Evolutionary conservation across 2,329 filamentous ascomycete genomes (phyloP).

Genomic region (Sclerotinia spermophila): DNA sequence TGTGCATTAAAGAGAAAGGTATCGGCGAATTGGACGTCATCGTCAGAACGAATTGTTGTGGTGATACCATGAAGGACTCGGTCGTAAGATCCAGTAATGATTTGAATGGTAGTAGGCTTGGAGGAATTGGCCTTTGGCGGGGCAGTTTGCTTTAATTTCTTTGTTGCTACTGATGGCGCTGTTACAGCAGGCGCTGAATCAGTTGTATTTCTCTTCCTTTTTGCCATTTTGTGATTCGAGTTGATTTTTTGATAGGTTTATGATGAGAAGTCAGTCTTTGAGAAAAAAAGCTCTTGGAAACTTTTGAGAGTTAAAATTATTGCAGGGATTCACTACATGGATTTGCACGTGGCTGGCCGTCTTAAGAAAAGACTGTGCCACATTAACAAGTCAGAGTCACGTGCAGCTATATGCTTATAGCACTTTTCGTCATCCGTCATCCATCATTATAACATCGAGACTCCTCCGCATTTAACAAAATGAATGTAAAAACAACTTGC

Average conservation of each 20-base stretch:
- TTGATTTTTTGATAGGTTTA: not conserved
- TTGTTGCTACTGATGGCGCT: slow-evolving; percentile 21
- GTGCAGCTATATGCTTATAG: not conserved
- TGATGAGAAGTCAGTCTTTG: not conserved
- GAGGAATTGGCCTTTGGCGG: slow-evolving; percentile 28
- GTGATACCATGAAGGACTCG: slow-evolving; percentile 86
- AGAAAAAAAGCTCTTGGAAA: slow-evolving; percentile 13
- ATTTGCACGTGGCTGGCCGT: not conserved
- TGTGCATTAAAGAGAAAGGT: slow-evolving; percentile 96
- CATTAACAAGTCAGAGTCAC: not conserved
- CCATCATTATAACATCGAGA: too few relatives aligned
- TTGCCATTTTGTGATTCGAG: slow-evolving; percentile 29
- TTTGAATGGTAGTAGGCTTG: slow-evolving; percentile 64
- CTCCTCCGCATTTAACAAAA: not conserved
- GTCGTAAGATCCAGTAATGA: slow-evolving; percentile 92
- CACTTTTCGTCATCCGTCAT: not conserved
- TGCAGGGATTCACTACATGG: slow-evolving; percentile 8
- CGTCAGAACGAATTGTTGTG: slow-evolving; percentile 56
- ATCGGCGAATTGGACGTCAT: slow-evolving; percentile 69
- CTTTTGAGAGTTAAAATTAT: slow-evolving; percentile 8
- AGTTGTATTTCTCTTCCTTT: slow-evolving; percentile 35
- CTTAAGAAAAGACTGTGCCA: not conserved
- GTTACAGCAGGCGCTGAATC: slow-evolving; percentile 19
- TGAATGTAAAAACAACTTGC: not conserved
- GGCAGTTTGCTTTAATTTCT: slow-evolving; percentile 32